Evolutionary conservation across 306 rosid genomes (phyloP), one percentile per base, ranked within the genome.

Genomic region (Cicer arietinum): DNA sequence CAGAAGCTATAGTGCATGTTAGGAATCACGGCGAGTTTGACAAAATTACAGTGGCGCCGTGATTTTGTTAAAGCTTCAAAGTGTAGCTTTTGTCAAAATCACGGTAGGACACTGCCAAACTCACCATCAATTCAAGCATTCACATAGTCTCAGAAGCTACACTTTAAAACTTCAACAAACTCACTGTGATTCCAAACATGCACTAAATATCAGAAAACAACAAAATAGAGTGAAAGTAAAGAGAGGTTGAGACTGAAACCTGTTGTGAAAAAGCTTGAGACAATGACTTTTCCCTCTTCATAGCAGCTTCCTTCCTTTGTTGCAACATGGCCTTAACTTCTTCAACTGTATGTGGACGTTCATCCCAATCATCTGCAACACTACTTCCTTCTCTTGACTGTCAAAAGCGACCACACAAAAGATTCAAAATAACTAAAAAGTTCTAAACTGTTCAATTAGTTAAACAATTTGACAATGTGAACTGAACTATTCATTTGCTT

Each of bases 241-340:
- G 43, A 69, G 20, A 16, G 46, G 10, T 67, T 17, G 18, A 8
- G 44, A 48, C 20, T 7, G 8, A 73, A 86, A 95, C 98, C 99
- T 95, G 96, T 79, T 89, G 97, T 1, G 98, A 90, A 53, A 90
- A 90, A 18, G 95, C 86, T 8, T 90, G 97, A 30, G 99, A 89
- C 51, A 91, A 66, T 46, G 85, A 79, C 72, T 80, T 91, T 48
- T 92, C 99, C 54, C 90, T 91, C 80, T 87, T 94, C 91, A 90
- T 74, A 40, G 97, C 92, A 40, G 88, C 84, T 59, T 90, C 96
- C 83, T 84, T 87, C 78, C 96, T 87, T 4, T 86, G 96, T 39
- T 87, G 92, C 77, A 94, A 90, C 96, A 91, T 90, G 16, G 97
- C 98, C 80, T 90, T 94, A 37, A 94, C 91, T 89, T 94, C 96